These are phyloP conservation scores for Daldinia decipiens DNA, from an alignment of 495 filamentous ascomycete species.

Conservation along the genomic window DNA sequence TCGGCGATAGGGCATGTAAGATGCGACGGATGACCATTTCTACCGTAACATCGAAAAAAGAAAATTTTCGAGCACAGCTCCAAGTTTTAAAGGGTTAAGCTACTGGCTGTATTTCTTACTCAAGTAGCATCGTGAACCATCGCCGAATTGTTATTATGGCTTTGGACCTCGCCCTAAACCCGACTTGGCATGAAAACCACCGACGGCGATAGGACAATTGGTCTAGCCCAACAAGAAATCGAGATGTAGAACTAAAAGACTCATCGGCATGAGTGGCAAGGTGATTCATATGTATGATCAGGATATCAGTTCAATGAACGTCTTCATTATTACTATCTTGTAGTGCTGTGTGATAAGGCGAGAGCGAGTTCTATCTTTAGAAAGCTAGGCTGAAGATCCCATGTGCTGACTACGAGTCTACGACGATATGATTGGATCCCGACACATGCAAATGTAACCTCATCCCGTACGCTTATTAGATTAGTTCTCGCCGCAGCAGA, in stretches of 20 bases:
- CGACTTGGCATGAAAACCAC: not conserved
- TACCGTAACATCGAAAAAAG: conserved; percentile 13
- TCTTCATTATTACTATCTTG: conserved; percentile 1
- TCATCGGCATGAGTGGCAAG: conserved; percentile 11
- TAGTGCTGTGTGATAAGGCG: conserved; percentile 10
- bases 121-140: conserved; percentile 5
- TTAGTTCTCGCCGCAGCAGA: conserved; percentile 8
- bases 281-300: not conserved
- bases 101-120: not conserved
- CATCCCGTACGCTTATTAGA: not conserved
- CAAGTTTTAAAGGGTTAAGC: not conserved
- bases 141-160: conserved; percentile 10
- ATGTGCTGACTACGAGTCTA: conserved; percentile 13
- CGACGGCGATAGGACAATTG: conserved; percentile 21
- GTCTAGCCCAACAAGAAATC: not conserved
- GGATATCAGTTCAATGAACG: not conserved
- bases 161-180: conserved; percentile 6
- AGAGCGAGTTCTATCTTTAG: conserved; percentile 18
- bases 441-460: conserved; percentile 27
- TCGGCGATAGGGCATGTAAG: conserved; percentile 29
- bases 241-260: not conserved
- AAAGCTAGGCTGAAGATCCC: conserved; percentile 5
- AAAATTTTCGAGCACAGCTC: not conserved
- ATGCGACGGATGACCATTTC: conserved; percentile 23
- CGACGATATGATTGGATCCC: conserved; percentile 34